phyloP scores from a whole-genome alignment of 495 filamentous ascomycete species.

The Hyaloscypha hepaticicola region DNA sequence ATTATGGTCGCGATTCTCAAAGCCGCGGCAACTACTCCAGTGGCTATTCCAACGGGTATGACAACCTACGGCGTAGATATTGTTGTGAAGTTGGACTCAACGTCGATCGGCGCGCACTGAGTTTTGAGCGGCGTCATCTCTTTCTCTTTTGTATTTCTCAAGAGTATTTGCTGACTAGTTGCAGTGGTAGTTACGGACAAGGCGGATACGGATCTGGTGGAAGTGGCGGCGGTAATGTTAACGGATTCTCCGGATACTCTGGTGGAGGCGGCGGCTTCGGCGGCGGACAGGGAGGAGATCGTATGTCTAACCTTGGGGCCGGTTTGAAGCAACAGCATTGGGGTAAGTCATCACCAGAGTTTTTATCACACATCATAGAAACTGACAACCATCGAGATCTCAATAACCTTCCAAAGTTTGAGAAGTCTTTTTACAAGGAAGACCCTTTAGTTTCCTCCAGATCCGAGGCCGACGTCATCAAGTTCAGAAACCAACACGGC shows the following conservation, averaged over 20 bases:
- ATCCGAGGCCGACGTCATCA: slow-evolving; percentile 75
- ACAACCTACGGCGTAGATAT: slow-evolving; percentile 33
- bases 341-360: slow-evolving; percentile 56
- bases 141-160: slow-evolving; percentile 1
- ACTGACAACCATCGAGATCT: slow-evolving; percentile 58
- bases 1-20: slow-evolving; percentile 25
- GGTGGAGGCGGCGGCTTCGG: slow-evolving; percentile 41
- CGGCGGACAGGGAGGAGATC: slow-evolving; percentile 71
- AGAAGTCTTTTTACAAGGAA: slow-evolving; percentile 99
- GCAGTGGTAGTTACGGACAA: slow-evolving; percentile 29
- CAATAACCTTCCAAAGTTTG: slow-evolving; percentile 83
- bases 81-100: slow-evolving; percentile 30
- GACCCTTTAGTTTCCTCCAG: slow-evolving; percentile 73
- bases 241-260: slow-evolving; percentile 25
- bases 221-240: slow-evolving; percentile 37
- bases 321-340: slow-evolving; percentile 75
- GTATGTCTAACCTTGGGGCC: slow-evolving; percentile 89
- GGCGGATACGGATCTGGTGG: slow-evolving; percentile 35
- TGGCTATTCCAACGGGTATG: slow-evolving; percentile 40
- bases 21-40: slow-evolving; percentile 29
- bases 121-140: slow-evolving; percentile 12
- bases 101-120: slow-evolving; percentile 18
- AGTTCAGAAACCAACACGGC: slow-evolving; percentile 76
- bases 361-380: slow-evolving; percentile 8
- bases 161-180: slow-evolving; percentile 12